phyloP scores from a whole-genome alignment of 2,329 filamentous ascomycete genomes.

The Penicillium nordicum region DNA sequence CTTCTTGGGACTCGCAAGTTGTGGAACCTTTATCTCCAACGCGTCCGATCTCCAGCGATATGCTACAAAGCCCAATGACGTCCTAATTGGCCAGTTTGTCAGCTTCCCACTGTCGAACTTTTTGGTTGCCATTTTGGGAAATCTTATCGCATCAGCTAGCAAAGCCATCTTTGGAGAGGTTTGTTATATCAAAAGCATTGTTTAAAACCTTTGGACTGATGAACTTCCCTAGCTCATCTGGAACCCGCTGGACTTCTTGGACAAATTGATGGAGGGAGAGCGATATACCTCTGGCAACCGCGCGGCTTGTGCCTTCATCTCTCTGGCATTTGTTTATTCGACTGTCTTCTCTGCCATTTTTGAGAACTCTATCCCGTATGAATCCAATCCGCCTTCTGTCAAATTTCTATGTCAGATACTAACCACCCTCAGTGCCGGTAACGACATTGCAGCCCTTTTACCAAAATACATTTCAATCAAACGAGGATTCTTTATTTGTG shows the following conservation, averaged over 20 bases:
- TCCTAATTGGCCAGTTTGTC: slow-evolving; percentile 41
- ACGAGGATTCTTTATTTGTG: slow-evolving; percentile 41
- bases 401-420: neutral
- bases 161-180: slow-evolving; percentile 31
- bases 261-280: slow-evolving; percentile 33
- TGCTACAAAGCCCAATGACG: slow-evolving; percentile 40
- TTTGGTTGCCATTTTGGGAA: slow-evolving; percentile 41
- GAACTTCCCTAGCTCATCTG: slow-evolving; percentile 27
- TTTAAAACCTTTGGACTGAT: neutral
- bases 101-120: slow-evolving; percentile 43
- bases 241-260: slow-evolving; percentile 37
- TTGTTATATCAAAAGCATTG: neutral
- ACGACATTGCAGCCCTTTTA: slow-evolving; percentile 38
- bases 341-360: slow-evolving; percentile 46
- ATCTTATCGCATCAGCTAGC: slow-evolving; percentile 36
- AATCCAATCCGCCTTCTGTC: neutral
- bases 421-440: slow-evolving; percentile 29
- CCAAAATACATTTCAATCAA: slow-evolving; percentile 43
- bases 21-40: slow-evolving; percentile 32
- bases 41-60: slow-evolving; percentile 48
- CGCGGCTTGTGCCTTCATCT: slow-evolving; percentile 42
- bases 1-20: slow-evolving; percentile 29
- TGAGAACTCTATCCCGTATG: slow-evolving; percentile 40
- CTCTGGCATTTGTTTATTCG: slow-evolving; percentile 43
- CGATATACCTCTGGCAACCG: slow-evolving; percentile 37